phyloP scores from a whole-genome alignment of 1,284 basidiomycete species.

The Erythrobasidium hasegawianum region DNA sequence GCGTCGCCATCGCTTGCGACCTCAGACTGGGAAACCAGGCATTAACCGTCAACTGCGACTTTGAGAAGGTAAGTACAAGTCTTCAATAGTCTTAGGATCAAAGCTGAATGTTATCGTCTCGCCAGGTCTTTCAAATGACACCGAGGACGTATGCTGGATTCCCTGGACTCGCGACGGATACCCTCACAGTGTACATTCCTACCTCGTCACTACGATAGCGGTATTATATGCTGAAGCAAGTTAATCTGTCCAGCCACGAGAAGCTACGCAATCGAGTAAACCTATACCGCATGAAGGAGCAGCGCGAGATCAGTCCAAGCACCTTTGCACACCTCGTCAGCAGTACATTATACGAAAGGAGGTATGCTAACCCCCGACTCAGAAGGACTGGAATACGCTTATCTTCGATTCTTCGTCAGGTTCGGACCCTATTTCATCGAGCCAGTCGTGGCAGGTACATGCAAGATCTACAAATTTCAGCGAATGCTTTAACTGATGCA shows the following conservation, averaged over 20 bases:
- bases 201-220: not conserved
- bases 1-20: conserved; percentile 97
- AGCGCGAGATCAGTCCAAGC: conserved; percentile 92
- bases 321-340: conserved; percentile 94
- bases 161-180: conserved; percentile 89
- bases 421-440: conserved; percentile 98
- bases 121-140: conserved; percentile 85
- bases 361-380: conserved; percentile 51
- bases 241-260: conserved; percentile 61
- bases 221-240: too few species aligned
- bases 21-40: conserved; percentile 86
- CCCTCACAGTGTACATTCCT: conserved; percentile 72
- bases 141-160: conserved; percentile 90
- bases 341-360: conserved; percentile 92
- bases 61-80: conserved; percentile 70
- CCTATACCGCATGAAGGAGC: conserved; percentile 99
- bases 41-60: conserved; percentile 82
- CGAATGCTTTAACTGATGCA: not conserved
- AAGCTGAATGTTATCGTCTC: not conserved
- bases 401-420: conserved; percentile 44
- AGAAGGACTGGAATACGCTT: not conserved
- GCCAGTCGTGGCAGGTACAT: conserved; percentile 82
- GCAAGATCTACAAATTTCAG: conserved; percentile 23
- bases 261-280: conserved; percentile 90
- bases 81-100: not conserved